phyloP scores from a whole-genome alignment of 192 early-diverging fungal species.

The Spizellomyces punctatus region DNA sequence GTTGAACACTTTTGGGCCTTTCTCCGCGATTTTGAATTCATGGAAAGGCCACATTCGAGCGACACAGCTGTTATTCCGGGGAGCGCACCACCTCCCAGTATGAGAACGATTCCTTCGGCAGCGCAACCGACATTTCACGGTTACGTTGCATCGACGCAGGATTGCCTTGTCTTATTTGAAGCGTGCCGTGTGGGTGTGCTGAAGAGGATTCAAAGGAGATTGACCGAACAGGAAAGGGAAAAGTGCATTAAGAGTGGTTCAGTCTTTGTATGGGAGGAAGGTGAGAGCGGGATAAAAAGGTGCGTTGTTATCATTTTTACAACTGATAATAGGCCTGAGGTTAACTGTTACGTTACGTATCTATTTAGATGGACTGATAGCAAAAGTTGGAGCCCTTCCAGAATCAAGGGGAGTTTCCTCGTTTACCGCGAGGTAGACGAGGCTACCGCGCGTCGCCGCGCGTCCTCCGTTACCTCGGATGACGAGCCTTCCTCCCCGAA shows the following conservation, averaged over 20 bases:
- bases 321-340: neutral
- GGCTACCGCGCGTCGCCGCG: slow-evolving; percentile 19
- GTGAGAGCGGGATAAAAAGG: slow-evolving; percentile 87
- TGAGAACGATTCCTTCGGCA: neutral
- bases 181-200: slow-evolving; percentile 78
- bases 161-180: slow-evolving; percentile 86
- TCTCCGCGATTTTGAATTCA: too few species aligned
- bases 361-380: slow-evolving; percentile 81
- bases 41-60: too few species aligned
- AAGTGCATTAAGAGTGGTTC: slow-evolving; percentile 79
- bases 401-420: slow-evolving; percentile 85
- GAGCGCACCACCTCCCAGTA: neutral
- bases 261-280: slow-evolving; percentile 89
- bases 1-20: too few species aligned
- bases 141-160: slow-evolving; percentile 82
- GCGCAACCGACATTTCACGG: slow-evolving; percentile 72
- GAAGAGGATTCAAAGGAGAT: slow-evolving; percentile 73
- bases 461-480: slow-evolving; percentile 17
- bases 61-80: too few species aligned
- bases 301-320: slow-evolving; percentile 33
- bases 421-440: slow-evolving; percentile 82
- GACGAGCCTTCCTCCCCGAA: neutral
- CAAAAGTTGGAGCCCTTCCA: slow-evolving; percentile 81
- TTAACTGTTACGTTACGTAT: neutral
- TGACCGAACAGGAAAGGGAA: slow-evolving; percentile 79